These are phyloP conservation scores for Eucalyptus camaldulensis DNA, from an alignment of 345 rosid species.

Conservation along the genomic window DNA sequence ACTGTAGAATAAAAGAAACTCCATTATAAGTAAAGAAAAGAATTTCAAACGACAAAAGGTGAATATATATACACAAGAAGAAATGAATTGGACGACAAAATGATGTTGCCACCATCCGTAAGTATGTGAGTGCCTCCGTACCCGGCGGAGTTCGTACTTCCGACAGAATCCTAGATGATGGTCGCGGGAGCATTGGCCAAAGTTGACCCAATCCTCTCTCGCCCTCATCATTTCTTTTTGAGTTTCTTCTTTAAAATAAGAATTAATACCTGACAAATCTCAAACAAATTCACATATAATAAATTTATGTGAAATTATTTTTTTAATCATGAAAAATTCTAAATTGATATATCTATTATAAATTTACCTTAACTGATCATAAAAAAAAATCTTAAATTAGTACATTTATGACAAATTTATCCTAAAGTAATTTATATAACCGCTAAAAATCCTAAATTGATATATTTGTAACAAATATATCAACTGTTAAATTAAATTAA, in stretches of 20 bases:
- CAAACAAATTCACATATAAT: fast-evolving
- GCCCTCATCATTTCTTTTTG: neutral
- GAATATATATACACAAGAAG: neutral
- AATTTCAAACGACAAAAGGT: neutral
- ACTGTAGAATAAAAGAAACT: neutral
- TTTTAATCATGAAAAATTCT: fast-evolving
- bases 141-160: neutral
- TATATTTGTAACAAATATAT: too few relatives aligned
- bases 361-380: fast-evolving
- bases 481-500: fast-evolving
- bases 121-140: neutral
- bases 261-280: fast-evolving
- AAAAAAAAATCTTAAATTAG: fast-evolving
- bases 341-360: fast-evolving
- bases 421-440: fast-evolving
- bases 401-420: too few relatives aligned
- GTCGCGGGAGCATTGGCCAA: neutral
- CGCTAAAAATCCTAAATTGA: fast-evolving
- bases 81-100: neutral
- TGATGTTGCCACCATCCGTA: neutral
- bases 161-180: neutral
- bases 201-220: neutral
- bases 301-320: too few relatives aligned
- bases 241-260: neutral
- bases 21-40: neutral